These are phyloP conservation scores for Aspergillus avenaceus DNA, from an alignment of 495 filamentous ascomycete species.

Conservation along the genomic window DNA sequence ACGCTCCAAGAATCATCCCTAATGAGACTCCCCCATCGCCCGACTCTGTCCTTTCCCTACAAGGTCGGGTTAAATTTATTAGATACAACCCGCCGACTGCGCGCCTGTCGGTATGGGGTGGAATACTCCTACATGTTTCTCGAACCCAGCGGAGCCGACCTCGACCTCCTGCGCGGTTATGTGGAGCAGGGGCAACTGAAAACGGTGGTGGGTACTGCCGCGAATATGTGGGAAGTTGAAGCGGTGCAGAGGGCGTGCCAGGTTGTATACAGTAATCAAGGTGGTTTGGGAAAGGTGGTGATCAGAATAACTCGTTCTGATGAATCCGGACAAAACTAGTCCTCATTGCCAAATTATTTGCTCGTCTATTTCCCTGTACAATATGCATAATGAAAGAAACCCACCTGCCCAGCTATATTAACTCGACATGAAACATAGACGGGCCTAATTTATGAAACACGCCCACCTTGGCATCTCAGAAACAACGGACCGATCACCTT, in stretches of 20 bases:
- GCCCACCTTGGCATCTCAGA: too few species aligned
- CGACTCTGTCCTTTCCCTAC: slow-evolving; percentile 27
- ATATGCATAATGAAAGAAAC: too few species aligned
- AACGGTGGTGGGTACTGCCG: slow-evolving; percentile 38
- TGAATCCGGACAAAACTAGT: too few species aligned
- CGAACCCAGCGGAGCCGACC: slow-evolving; percentile 30
- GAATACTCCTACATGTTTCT: slow-evolving; percentile 38
- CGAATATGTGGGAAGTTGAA: slow-evolving; percentile 41
- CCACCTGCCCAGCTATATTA: too few species aligned
- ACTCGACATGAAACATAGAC: too few species aligned
- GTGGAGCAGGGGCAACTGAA: slow-evolving; percentile 43
- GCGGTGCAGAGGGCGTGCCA: slow-evolving; percentile 40
- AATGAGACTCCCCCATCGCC: slow-evolving; percentile 26
- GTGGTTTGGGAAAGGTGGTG: slow-evolving; percentile 54
- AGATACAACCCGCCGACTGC: slow-evolving; percentile 26
- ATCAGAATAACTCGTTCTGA: slow-evolving; percentile 29
- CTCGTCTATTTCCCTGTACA: too few species aligned
- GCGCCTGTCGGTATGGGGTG: slow-evolving; percentile 33
- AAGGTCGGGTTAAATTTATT: slow-evolving; percentile 27
- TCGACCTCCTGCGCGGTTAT: slow-evolving; percentile 37
- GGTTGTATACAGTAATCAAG: slow-evolving; percentile 45
- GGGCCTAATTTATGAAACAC: too few species aligned
- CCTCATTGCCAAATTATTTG: too few species aligned
- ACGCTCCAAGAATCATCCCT: slow-evolving; percentile 23
- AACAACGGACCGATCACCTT: too few species aligned